phyloP scores from a whole-genome alignment of 169 alveolate species.

The Plasmodium malariae region DNA sequence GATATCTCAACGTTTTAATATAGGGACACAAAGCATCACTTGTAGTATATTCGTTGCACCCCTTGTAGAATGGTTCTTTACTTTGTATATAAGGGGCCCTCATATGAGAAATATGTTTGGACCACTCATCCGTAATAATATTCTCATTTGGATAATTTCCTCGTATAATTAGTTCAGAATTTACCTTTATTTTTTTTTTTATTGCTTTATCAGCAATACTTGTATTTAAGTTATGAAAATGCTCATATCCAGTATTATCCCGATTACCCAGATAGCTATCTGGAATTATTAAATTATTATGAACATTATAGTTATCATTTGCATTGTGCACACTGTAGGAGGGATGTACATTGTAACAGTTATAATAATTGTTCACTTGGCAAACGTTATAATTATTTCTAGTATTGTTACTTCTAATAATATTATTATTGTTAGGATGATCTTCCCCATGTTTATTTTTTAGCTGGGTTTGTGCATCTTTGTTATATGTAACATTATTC shows the following conservation, averaged over 20 bases:
- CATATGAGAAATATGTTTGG: not conserved
- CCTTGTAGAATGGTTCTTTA: not conserved
- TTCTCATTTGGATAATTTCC: not conserved
- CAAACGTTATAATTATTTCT: not conserved
- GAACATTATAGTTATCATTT: not conserved
- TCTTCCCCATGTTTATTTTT: not conserved
- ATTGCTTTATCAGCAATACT: not conserved
- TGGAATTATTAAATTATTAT: not conserved
- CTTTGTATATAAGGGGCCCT: not conserved
- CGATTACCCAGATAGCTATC: not conserved
- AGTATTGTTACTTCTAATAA: not conserved
- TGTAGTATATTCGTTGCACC: not conserved
- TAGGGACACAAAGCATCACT: not conserved
- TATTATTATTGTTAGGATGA: not conserved
- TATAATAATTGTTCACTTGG: conserved; percentile 1
- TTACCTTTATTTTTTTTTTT: not conserved
- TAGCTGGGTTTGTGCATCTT: too few species aligned
- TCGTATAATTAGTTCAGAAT: not conserved
- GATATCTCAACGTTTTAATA: conserved; percentile 26
- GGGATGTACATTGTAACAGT: not conserved
- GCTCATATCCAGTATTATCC: not conserved
- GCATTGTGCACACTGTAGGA: not conserved
- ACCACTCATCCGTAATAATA: not conserved
- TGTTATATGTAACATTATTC: not conserved
- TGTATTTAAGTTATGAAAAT: not conserved